Base-by-base conservation (phyloP, 257 asterid species). In the Haberlea rhodopensis region DNA sequence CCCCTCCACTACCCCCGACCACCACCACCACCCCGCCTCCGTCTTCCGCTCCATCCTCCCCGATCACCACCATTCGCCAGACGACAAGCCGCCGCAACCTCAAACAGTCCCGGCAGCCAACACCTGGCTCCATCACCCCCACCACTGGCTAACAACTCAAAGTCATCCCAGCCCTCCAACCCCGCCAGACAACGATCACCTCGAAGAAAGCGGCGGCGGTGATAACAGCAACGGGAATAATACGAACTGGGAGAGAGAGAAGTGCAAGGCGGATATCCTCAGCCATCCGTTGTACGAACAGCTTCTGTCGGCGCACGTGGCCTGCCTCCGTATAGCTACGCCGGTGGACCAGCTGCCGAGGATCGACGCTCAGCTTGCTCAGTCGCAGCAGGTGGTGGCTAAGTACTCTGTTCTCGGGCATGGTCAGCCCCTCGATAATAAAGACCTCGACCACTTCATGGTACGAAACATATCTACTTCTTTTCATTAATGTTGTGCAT, bases 291-390 rank as follows among this genome's bases (percentile, higher is more conserved):
- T 89, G 57, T 91, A 91, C 34, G 98, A 91, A 20, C 92, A 91
- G 83, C 74, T 91, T 8, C 71, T 91, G 68, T 85, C 96, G 72
- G 96, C 96, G 23, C 98, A 91, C 70, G 95, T 91, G 8, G 76
- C 95, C 24, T 91, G 98, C 80, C 82, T 91, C 72, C 85, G 98
- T 16, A 91, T 91, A 43, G 96, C 98, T 0, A 91, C 98, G 10
- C 98, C 98, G 66, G 98, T 91, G 23, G 98, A 91, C 88, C 98
- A 91, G 84, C 82, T 92, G 23, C 95, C 97, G 3, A 82, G 96
- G 83, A 87, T 92, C 76, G 98, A 92, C 65, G 96, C 98, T 1
- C 98, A 92, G 94, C 73, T 92, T 8, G 97, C 88, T 2, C 96
- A 83, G 81, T 87, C 97, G 29, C 97, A 85, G 68, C 87, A 85